Evolutionary conservation across 768 basidiomycete species (phyloP).

Genomic region (Leccinum variicolor): DNA sequence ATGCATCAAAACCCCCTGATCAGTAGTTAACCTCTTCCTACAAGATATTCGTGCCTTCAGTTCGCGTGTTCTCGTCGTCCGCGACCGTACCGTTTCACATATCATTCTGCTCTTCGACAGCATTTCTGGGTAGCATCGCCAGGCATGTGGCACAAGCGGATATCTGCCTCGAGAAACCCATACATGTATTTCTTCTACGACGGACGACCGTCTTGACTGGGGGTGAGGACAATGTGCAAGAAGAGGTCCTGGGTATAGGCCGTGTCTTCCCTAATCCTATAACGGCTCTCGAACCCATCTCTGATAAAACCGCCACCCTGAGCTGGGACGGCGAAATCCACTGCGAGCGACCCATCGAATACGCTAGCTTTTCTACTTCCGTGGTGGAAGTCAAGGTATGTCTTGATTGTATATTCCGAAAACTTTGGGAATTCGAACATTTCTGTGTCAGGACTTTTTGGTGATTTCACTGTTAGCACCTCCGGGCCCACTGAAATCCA

Average conservation of each 20-base stretch:
- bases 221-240: slow-evolving; percentile 8
- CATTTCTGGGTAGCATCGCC: slow-evolving; percentile 26
- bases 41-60: slow-evolving; percentile 61
- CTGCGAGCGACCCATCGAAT: slow-evolving; percentile 35
- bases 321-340: slow-evolving; percentile 64
- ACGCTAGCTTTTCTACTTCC: slow-evolving; percentile 49
- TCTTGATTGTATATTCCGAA: not conserved
- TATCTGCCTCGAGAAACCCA: slow-evolving; percentile 17
- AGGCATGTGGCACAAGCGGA: slow-evolving; percentile 6
- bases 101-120: slow-evolving; percentile 51
- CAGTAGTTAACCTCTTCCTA: not conserved
- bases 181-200: slow-evolving; percentile 56
- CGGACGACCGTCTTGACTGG: slow-evolving; percentile 43
- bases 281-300: slow-evolving; percentile 35
- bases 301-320: slow-evolving; percentile 34
- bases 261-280: slow-evolving; percentile 34
- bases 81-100: slow-evolving; percentile 67
- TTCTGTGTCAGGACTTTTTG: slow-evolving; percentile 52
- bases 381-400: slow-evolving; percentile 50
- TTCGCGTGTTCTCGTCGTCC: slow-evolving; percentile 51
- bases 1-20: not conserved
- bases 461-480: slow-evolving; percentile 44
- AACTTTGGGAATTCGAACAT: not conserved
- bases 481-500: slow-evolving; percentile 31
- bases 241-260: slow-evolving; percentile 46